Evolutionary conservation across 164 flowering plant genomes (phyloP).

Genomic region (Macadamia integrifolia): DNA sequence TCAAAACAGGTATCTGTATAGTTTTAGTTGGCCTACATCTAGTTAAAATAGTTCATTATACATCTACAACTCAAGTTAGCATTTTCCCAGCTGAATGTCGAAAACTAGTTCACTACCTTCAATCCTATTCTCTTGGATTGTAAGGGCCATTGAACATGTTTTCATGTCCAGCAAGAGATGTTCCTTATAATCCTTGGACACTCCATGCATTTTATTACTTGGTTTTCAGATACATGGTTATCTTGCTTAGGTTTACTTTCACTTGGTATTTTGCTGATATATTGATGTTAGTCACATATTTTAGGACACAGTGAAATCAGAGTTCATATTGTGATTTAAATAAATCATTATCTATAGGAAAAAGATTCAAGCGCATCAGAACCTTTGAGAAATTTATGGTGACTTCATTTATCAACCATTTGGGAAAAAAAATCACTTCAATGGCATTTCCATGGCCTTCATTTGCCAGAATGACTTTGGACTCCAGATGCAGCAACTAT

Average conservation of each 20-base stretch:
- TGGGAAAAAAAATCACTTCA: too few relatives aligned
- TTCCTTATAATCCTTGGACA: not conserved
- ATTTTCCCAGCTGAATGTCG: too few relatives aligned
- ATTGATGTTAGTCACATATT: not conserved
- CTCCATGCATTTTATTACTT: not conserved
- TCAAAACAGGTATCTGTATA: constrained; percentile 46
- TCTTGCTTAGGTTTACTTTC: too few relatives aligned
- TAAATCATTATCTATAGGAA: not conserved
- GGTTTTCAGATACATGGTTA: too few relatives aligned
- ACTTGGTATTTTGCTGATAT: not conserved
- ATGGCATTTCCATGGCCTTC: too few relatives aligned
- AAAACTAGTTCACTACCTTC: not conserved
- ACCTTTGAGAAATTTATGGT: too few relatives aligned
- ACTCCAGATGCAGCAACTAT: too few relatives aligned
- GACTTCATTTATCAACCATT: too few relatives aligned
- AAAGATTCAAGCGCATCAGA: not conserved
- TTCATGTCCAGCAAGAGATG: not conserved
- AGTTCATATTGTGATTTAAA: not conserved
- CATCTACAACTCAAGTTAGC: too few relatives aligned
- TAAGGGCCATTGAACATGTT: not conserved
- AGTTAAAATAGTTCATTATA: not conserved
- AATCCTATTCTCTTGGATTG: not conserved
- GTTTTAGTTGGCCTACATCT: not conserved
- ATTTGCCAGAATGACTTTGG: too few relatives aligned
- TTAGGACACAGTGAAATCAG: not conserved